These are phyloP conservation scores for Ceratocystis cacaofunesta DNA, from an alignment of 2,329 filamentous ascomycete species.

Conservation along the genomic window DNA sequence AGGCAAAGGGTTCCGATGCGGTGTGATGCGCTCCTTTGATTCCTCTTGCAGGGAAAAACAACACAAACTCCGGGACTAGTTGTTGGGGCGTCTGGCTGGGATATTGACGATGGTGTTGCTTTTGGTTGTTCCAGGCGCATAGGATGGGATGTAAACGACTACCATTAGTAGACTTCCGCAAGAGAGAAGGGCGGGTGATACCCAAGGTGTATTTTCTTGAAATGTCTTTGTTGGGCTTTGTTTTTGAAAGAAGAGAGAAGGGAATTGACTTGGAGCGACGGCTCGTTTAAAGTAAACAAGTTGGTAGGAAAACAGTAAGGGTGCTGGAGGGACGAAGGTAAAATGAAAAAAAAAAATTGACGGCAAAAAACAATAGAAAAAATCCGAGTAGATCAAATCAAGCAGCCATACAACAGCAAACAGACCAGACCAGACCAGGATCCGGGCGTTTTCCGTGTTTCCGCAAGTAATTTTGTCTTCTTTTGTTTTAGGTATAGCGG, in stretches of 20 bases:
- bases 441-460: slow-evolving; percentile 1
- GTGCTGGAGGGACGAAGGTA: neutral
- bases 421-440: neutral
- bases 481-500: slow-evolving; percentile 4
- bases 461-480: neutral
- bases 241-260: neutral
- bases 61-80: neutral
- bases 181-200: neutral
- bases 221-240: neutral
- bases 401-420: neutral
- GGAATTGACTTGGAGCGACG: neutral
- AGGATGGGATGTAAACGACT: too few species aligned
- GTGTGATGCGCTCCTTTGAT: slow-evolving; percentile 3
- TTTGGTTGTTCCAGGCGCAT: neutral
- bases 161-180: neutral
- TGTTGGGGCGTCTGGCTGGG: neutral
- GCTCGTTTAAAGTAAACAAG: neutral
- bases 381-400: neutral
- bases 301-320: neutral
- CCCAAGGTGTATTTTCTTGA: neutral
- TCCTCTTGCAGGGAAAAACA: neutral
- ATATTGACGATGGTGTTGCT: neutral
- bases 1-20: neutral
- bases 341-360: neutral
- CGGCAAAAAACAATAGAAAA: neutral